A percentile compares a stretch with the other conserved stretches of the same genome.
Conservation (phyloP, 768 basidiomycete genomes). For the Cyclocybe aegerita region DNA sequence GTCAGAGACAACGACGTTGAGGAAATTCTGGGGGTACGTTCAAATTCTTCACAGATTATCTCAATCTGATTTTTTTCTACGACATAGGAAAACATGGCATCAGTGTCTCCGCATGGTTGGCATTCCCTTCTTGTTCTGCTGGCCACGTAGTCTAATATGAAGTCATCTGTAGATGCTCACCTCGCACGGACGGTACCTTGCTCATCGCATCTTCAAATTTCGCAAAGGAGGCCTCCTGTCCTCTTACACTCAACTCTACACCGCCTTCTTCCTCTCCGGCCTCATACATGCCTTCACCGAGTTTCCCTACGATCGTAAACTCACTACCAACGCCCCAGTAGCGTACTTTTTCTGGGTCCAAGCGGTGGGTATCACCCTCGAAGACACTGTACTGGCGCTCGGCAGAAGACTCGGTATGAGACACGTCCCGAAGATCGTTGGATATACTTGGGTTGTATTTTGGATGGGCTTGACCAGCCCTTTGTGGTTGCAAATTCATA, state of each 20-base stretch:
- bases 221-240: constrained; percentile 18
- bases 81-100: constrained; percentile 28
- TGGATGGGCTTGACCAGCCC: constrained; percentile 1
- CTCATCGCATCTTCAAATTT: constrained; percentile 15
- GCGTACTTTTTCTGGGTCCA: constrained; percentile 24
- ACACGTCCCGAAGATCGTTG: neutral
- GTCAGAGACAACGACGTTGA: constrained; percentile 28
- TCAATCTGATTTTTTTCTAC: neutral
- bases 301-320: neutral
- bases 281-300: constrained; percentile 20
- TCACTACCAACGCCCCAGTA: neutral
- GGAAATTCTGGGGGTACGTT: constrained; percentile 34
- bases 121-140: neutral
- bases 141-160: neutral
- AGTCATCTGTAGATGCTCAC: constrained; percentile 16
- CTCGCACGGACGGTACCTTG: constrained; percentile 19
- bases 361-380: constrained; percentile 28
- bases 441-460: constrained; percentile 7
- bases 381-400: constrained; percentile 24
- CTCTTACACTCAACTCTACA: constrained; percentile 27
- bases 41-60: neutral
- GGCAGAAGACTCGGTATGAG: constrained; percentile 13
- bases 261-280: constrained; percentile 30
- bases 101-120: constrained; percentile 27
- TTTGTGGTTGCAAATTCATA: constrained; percentile 4